These are phyloP conservation scores for Suillus hirtellus DNA, from an alignment of 768 basidiomycete genomes.

Conservation along the genomic window DNA sequence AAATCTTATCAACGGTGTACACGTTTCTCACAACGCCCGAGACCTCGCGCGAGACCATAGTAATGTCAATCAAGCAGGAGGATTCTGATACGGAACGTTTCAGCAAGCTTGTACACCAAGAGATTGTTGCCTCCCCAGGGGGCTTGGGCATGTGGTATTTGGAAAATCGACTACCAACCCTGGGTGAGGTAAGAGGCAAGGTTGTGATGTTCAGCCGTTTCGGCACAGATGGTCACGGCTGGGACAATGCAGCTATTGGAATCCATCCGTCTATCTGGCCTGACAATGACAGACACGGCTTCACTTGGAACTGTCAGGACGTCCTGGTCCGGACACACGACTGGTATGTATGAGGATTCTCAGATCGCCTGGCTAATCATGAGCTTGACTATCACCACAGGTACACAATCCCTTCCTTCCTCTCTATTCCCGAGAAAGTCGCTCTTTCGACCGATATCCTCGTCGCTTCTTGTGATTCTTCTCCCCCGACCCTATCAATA, in stretches of 20 bases:
- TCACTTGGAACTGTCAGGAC: constrained; percentile 75
- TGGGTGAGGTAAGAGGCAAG: constrained; percentile 86
- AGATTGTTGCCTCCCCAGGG: constrained; percentile 55
- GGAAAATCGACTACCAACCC: constrained; percentile 73
- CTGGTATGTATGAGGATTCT: constrained; percentile 52
- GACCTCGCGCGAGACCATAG: constrained; percentile 69
- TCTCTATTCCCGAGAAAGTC: constrained; percentile 84
- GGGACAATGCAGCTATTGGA: constrained; percentile 76
- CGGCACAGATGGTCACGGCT: constrained; percentile 64
- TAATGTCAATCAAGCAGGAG: constrained; percentile 92
- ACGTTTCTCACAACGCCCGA: constrained; percentile 59
- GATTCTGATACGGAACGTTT: constrained; percentile 58
- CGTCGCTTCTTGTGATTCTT: constrained; percentile 36
- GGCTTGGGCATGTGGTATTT: constrained; percentile 74
- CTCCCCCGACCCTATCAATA: constrained; percentile 59
- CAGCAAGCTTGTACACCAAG: constrained; percentile 63
- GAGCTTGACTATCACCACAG: constrained; percentile 36
- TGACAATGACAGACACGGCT: constrained; percentile 69
- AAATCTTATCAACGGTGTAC: constrained; percentile 61
- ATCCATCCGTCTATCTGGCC: constrained; percentile 91
- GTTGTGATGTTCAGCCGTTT: constrained; percentile 87
- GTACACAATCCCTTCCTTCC: constrained; percentile 80
- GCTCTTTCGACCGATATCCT: constrained; percentile 56
- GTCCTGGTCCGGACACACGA: constrained; percentile 78
- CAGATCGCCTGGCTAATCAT: neutral